These are phyloP conservation scores for Pythium monospermum DNA, from an alignment of 352 stramenopile species.

Conservation along the genomic window DNA sequence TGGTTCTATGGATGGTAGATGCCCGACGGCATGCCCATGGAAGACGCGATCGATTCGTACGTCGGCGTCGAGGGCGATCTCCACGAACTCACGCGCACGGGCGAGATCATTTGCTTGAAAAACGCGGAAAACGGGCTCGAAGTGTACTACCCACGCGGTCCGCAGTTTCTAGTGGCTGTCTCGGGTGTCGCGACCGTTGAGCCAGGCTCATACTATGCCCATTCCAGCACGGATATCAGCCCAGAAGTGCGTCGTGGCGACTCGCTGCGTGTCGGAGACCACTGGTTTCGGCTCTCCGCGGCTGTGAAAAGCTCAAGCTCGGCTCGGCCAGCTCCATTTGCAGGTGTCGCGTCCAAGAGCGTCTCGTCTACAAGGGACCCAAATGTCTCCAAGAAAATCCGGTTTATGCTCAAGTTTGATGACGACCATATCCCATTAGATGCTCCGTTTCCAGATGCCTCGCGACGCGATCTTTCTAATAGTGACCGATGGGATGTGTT, in stretches of 20 bases:
- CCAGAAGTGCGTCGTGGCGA: constrained; percentile 70
- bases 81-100: constrained; percentile 60
- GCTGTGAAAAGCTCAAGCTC: constrained; percentile 71
- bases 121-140: constrained; percentile 72
- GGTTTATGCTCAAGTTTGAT: constrained; percentile 85
- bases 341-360: constrained; percentile 67
- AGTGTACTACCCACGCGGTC: constrained; percentile 70
- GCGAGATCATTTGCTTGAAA: constrained; percentile 83
- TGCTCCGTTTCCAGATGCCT: constrained; percentile 68
- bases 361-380: constrained; percentile 72
- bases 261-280: constrained; percentile 64
- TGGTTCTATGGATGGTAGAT: no score
- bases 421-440: constrained; percentile 77
- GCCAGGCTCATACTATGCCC: constrained; percentile 58
- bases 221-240: constrained; percentile 62
- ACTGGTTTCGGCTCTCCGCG: constrained; percentile 79
- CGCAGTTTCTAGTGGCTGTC: constrained; percentile 67
- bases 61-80: constrained; percentile 73
- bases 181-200: constrained; percentile 70
- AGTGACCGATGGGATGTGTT: constrained; percentile 73
- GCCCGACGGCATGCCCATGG: constrained; percentile 74
- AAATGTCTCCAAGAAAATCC: constrained; percentile 82
- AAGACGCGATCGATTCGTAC: constrained; percentile 84
- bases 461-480: constrained; percentile 42
- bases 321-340: constrained; percentile 56